Base-by-base conservation (phyloP, 345 rosid genomes). In the Barbarea vulgaris region DNA sequence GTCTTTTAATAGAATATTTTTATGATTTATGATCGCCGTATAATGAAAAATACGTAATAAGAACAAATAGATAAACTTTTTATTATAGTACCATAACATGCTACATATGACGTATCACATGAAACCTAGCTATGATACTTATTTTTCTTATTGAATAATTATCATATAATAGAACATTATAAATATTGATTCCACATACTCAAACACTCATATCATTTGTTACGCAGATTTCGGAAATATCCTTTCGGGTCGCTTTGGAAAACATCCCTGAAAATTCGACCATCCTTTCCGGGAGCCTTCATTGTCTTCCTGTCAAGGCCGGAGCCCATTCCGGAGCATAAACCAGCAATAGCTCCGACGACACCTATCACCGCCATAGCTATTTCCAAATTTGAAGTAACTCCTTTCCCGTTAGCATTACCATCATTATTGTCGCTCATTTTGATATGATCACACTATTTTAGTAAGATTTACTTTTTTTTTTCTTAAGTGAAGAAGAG, bases 231-330 rank as follows among this genome's bases (percentile, higher is more conserved):
- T 7, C 21, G 19, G 24, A 77, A 77, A 64, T 77, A 77, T 6
- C 9, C 30, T 63, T 63, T 77, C 1, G 72, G 76, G 12, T 63
- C 2, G 36, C 28, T 54, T 21, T 70, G 54, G 13, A 77, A 77
- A 27, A 3, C 47, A 1, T 64, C 19, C n/a, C 76, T 36, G 21
- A 47, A 15, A 19, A 70, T 77, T 5, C 61, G 72, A 27, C 12
- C 71, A 34, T 77, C 67, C 36, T 56, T 47, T 2, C 80, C 76
- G 2, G 76, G 72, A 9, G 80, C 72, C 27, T 77, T 77, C 76
- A 64, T 77, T 0, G 61, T 77, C 53, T 47, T 77, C 70, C 0
- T 42, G 0, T 22, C 44, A 0, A 41, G 7, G 6, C 59, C 58
- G 1, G 65, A 42, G 0, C 74, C 36, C 50, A 52, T 18, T 0